Evolutionary conservation across 306 rosid species (phyloP).

Genomic region (Casuarina equisetifolia): DNA sequence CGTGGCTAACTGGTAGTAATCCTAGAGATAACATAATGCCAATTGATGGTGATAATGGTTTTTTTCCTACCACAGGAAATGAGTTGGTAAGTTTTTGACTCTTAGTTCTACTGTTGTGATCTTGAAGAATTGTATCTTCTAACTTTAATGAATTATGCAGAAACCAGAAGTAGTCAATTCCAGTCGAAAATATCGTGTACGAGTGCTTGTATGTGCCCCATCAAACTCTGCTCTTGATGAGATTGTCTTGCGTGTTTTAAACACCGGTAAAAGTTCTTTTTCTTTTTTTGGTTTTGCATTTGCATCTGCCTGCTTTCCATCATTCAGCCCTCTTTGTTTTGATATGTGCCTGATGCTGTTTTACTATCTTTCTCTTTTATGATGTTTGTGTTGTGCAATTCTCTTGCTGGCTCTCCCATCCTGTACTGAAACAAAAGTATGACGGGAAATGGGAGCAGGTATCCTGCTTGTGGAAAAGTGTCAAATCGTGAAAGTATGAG

Average conservation of each 20-base stretch:
- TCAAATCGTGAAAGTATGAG: neutral
- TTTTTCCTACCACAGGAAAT: slow-evolving; percentile 84
- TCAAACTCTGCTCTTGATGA: slow-evolving; percentile 97
- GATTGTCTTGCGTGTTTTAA: slow-evolving; percentile 85
- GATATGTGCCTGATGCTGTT: neutral
- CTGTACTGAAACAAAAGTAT: neutral
- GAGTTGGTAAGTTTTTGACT: slow-evolving; percentile 51
- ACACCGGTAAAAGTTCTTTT: slow-evolving; percentile 54
- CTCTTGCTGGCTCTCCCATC: slow-evolving; percentile 2
- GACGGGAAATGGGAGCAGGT: neutral
- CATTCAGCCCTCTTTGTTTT: neutral
- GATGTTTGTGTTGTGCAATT: neutral
- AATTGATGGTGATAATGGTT: slow-evolving; percentile 78
- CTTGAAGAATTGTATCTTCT: slow-evolving; percentile 29
- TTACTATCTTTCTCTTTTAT: neutral
- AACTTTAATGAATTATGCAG: slow-evolving; percentile 44
- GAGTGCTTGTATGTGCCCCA: slow-evolving; percentile 91
- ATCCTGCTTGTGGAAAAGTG: neutral
- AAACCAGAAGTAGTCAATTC: slow-evolving; percentile 87
- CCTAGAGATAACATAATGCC: slow-evolving; percentile 85
- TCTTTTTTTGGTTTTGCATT: neutral
- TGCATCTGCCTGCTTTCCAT: slow-evolving; percentile 1
- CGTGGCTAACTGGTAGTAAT: slow-evolving; percentile 69
- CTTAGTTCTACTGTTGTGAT: slow-evolving; percentile 4
- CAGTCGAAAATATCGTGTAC: slow-evolving; percentile 81